Evolutionary conservation across 192 early-diverging fungal genomes (phyloP).

Genomic region (Anaeromyces robustus): DNA sequence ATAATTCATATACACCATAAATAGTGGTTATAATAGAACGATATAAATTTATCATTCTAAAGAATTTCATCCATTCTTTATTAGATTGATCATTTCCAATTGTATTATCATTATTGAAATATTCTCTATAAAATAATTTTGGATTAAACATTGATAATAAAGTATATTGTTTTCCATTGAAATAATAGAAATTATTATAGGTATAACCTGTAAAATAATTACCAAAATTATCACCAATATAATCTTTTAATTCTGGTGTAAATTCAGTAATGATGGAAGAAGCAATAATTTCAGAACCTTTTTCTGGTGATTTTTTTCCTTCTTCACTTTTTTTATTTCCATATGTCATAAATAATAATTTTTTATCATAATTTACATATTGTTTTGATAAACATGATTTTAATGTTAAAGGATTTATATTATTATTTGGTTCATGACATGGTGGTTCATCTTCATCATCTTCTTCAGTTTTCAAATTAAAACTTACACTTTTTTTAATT

Average conservation of each 20-base stretch:
- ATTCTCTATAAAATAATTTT: not conserved
- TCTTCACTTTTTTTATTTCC: too few species aligned
- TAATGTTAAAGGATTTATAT: not conserved
- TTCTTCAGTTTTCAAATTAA: too few species aligned
- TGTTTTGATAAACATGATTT: not conserved
- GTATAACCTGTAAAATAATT: not conserved
- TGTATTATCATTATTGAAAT: not conserved
- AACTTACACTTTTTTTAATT: too few species aligned
- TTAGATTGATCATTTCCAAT: not conserved
- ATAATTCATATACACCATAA: not conserved
- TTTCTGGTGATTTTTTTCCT: not conserved
- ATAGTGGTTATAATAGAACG: not conserved
- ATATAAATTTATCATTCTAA: not conserved
- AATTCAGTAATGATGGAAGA: not conserved
- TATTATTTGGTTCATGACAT: not conserved
- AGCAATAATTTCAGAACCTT: not conserved
- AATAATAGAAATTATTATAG: not conserved
- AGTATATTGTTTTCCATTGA: not conserved
- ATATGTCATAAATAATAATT: not conserved
- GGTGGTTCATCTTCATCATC: too few species aligned
- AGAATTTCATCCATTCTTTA: not conserved
- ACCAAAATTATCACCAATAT: not conserved
- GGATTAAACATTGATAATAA: not conserved
- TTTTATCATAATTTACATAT: not conserved
- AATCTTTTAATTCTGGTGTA: not conserved